These are phyloP conservation scores for Pezicula neosporulosa DNA, from an alignment of 2,329 filamentous ascomycete species.

Conservation along the genomic window DNA sequence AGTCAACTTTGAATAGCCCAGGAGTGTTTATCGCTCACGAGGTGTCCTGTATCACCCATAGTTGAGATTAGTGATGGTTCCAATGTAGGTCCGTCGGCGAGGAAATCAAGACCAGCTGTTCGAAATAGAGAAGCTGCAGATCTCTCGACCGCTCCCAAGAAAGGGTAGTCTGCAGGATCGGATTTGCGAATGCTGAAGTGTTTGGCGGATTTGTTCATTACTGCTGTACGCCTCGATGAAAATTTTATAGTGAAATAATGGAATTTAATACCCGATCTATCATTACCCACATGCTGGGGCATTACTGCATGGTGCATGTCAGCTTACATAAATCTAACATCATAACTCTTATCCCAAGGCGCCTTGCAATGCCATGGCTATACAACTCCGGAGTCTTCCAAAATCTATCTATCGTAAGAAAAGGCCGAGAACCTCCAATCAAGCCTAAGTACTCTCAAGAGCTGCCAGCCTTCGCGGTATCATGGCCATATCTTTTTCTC, in stretches of 20 bases:
- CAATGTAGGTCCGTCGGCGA: slow-evolving; percentile 19
- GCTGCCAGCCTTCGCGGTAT: neutral
- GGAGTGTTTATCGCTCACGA: slow-evolving; percentile 2
- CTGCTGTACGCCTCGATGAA: neutral
- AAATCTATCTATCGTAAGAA: neutral
- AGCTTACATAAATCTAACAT: too few species aligned
- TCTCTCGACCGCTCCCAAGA: slow-evolving; percentile 23
- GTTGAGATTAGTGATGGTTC: slow-evolving; percentile 13
- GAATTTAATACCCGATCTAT: too few species aligned
- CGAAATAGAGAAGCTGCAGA: slow-evolving; percentile 25
- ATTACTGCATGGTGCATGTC: too few species aligned
- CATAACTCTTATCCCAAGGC: too few species aligned
- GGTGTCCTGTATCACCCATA: slow-evolving; percentile 21
- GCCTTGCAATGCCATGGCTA: neutral
- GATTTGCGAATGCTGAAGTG: slow-evolving; percentile 20
- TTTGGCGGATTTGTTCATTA: neutral
- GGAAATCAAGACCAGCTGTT: slow-evolving; percentile 16
- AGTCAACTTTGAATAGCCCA: too few species aligned
- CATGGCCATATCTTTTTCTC: slow-evolving; percentile 55
- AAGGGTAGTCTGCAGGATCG: slow-evolving; percentile 22
- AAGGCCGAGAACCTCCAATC: neutral
- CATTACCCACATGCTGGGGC: too few species aligned
- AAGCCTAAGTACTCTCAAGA: neutral
- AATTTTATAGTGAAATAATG: too few species aligned
- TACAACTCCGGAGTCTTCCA: too few species aligned